Evolutionary conservation across 768 basidiomycete genomes (phyloP), one percentile per base, ranked within the genome.

Genomic region (Dioszegia aurantiaca): DNA sequence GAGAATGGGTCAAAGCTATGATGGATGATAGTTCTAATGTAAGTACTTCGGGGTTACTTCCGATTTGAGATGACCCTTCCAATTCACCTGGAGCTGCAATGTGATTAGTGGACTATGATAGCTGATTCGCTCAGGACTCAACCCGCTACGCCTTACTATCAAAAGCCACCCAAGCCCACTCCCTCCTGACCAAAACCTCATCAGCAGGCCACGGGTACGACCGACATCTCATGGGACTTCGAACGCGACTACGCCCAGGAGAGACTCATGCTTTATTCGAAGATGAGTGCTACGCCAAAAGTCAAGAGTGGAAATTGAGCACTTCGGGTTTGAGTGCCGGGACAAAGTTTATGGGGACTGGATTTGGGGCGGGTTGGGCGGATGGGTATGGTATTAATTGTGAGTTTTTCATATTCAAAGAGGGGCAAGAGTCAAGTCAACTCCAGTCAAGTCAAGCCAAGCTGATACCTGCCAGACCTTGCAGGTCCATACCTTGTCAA

Each of bases 321-420:
- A 94, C 92, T 6, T 93, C 89, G 77, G 90, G 87, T 6, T 75
- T 95, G 63, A 90, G 87, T 76, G 87, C 88, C 24, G 92, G 92
- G 0, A 82, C 85, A 63, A 80, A 86, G 37, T 97, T 95, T 79
- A 83, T 84, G 46, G 92, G 93, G 1, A 95, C 92, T 8, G 92
- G 92, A 82, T 95, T 95, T 75, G 92, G 93, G 3, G 79, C 90
- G 1, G 77, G 80, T 10, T 91, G 85, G 77, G 81, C 83, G 39
- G 86, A 93, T 78, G 93, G 93, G 9, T 94, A 93, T 79, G 92
- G 93, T 1, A 87, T 95, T 66, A 94, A 90, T 73, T 97, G 91
- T 91, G 72, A 68, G 87, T 81, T 36, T 31, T 36, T 12, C n/a
- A n/a, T n/a, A n/a, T n/a, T n/a, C n/a, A n/a, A n/a, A n/a, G n/a